phyloP scores from a whole-genome alignment of 192 early-diverging fungal genomes.

The Polychytrium aggregatum region DNA sequence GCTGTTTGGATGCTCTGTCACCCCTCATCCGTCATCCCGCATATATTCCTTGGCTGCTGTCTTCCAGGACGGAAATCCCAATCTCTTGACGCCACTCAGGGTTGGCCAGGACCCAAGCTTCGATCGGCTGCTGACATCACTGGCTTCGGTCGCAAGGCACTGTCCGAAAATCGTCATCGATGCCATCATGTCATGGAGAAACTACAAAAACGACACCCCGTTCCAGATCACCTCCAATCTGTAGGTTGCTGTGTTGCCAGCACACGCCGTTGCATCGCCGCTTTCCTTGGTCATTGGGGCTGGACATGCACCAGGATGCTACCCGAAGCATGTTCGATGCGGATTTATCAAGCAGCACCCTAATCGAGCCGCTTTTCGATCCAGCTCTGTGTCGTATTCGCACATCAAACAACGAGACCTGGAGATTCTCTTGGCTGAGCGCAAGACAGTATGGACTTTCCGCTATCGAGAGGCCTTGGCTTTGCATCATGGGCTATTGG shows the following conservation, averaged over 20 bases:
- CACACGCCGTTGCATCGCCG: neutral
- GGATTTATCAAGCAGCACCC: too few relatives aligned
- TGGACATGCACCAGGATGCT: constrained; percentile 13
- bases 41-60: neutral
- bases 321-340: too few relatives aligned
- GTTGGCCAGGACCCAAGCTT: constrained; percentile 55
- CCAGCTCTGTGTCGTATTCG: too few relatives aligned
- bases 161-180: constrained; percentile 73
- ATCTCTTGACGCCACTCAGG: constrained; percentile 18
- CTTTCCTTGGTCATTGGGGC: neutral
- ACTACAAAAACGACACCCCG: constrained; percentile 21
- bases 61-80: constrained; percentile 11
- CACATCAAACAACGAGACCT: constrained; percentile 30
- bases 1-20: neutral
- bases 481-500: too few relatives aligned
- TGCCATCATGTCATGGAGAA: constrained; percentile 41
- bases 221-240: constrained; percentile 16
- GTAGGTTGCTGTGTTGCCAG: constrained; percentile 10
- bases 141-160: constrained; percentile 71
- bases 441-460: constrained; percentile 39
- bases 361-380: too few relatives aligned
- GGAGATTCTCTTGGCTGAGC: constrained; percentile 44
- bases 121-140: constrained; percentile 65
- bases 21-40: neutral
- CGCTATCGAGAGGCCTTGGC: too few relatives aligned